Conservation (phyloP, 2,329 filamentous ascomycete genomes). For the Apiospora aurea region DNA sequence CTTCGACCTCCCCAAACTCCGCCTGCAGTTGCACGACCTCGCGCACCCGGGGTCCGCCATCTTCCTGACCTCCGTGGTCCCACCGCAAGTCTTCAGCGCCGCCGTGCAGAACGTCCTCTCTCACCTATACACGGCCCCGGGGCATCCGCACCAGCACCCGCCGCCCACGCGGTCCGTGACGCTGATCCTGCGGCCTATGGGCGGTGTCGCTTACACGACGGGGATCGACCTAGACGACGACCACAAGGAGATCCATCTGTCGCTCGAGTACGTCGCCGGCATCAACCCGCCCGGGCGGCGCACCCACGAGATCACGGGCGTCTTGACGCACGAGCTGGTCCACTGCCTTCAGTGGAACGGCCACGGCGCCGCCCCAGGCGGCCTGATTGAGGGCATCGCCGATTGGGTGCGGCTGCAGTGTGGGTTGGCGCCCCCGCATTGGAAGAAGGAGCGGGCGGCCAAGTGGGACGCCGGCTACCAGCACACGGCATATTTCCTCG, state of each 20-base stretch:
- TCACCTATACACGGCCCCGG: conserved; percentile 70
- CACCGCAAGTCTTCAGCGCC: conserved; percentile 64
- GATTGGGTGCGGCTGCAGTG: conserved; percentile 88
- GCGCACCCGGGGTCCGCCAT: conserved; percentile 64
- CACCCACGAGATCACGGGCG: conserved; percentile 75
- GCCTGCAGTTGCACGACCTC: conserved; percentile 66
- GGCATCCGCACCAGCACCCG: conserved; percentile 36
- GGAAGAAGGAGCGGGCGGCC: conserved; percentile 60
- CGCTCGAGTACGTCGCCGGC: conserved; percentile 72
- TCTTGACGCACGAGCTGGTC: conserved; percentile 90
- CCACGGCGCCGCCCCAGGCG: conserved; percentile 67
- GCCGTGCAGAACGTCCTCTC: conserved; percentile 73
- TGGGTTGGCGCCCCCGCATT: conserved; percentile 80
- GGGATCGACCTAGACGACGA: conserved; percentile 79
- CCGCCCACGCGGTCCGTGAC: conserved; percentile 85
- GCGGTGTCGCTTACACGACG: conserved; percentile 88
- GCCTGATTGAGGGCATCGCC: conserved; percentile 88
- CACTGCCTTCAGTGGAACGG: conserved; percentile 91
- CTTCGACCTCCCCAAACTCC: conserved; percentile 58
- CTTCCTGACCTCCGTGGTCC: conserved; percentile 73
- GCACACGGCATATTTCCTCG: conserved; percentile 88
- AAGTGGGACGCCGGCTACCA: conserved; percentile 93
- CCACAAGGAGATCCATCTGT: conserved; percentile 94
- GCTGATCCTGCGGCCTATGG: conserved; percentile 78
- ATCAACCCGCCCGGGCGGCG: conserved; percentile 52